A percentile compares a stretch with the other conserved stretches of the same genome.
phyloP scores from a whole-genome alignment of 2,329 filamentous ascomycete genomes.

The Orbilia ellipsospora region DNA sequence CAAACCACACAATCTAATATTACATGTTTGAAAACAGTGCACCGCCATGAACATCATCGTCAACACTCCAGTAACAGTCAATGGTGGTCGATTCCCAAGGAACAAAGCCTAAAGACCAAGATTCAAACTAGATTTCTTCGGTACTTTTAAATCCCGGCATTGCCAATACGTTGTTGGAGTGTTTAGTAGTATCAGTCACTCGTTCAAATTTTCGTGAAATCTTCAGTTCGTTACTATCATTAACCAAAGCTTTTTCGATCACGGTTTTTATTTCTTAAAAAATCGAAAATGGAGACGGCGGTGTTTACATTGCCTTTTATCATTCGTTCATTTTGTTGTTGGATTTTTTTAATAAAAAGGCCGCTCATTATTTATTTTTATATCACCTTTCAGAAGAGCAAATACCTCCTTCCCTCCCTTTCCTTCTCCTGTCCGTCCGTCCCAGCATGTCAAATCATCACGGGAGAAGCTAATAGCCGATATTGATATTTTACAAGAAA shows the following conservation, averaged over 20 bases:
- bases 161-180: not conserved
- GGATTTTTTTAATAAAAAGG: no score
- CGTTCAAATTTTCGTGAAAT: not conserved
- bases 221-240: slow-evolving; percentile 31
- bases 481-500: no score
- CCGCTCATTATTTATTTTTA: no score
- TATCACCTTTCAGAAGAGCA: no score
- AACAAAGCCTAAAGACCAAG: slow-evolving; percentile 9
- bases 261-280: no score
- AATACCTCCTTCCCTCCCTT: no score
- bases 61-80: slow-evolving; percentile 33
- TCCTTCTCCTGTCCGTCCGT: no score
- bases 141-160: not conserved
- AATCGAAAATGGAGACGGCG: no score
- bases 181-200: not conserved
- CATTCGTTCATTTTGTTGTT: no score
- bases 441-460: no score
- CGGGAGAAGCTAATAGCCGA: no score
- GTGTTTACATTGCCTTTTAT: no score
- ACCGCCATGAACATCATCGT: slow-evolving; percentile 49
- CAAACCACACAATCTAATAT: not conserved
- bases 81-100: slow-evolving; percentile 37
- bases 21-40: slow-evolving; percentile 13
- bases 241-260: slow-evolving; percentile 22
- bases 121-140: not conserved